Conservation (phyloP, 306 rosid genomes). For the Medicago arabica region DNA sequence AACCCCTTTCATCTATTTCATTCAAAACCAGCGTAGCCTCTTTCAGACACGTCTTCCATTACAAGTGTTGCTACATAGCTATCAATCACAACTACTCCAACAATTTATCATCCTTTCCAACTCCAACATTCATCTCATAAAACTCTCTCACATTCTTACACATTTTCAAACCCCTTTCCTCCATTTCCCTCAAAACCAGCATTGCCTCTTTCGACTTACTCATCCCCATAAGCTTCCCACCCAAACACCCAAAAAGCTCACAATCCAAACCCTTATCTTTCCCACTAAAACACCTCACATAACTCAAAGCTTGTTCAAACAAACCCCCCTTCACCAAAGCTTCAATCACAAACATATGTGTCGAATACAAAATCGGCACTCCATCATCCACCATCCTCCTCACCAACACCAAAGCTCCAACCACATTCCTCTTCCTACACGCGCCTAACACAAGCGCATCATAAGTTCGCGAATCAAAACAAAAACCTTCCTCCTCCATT, state of each 20-base stretch:
- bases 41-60: too few relatives aligned
- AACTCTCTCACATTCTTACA: constrained; percentile 40
- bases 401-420: constrained; percentile 60
- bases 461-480: constrained; percentile 50
- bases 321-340: constrained; percentile 41
- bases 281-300: constrained; percentile 52
- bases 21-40: constrained; percentile 55
- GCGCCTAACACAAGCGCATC: constrained; percentile 72
- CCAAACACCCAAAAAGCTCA: constrained; percentile 55
- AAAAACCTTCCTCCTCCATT: constrained; percentile 52
- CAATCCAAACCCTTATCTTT: constrained; percentile 53
- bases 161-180: constrained; percentile 47
- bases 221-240: constrained; percentile 43
- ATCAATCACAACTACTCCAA: not conserved
- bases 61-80: too few relatives aligned
- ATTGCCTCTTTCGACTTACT: constrained; percentile 47
- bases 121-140: constrained; percentile 37
- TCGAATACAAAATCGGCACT: constrained; percentile 49
- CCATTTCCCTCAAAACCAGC: constrained; percentile 61
- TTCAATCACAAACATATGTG: constrained; percentile 49
- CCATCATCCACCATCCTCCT: constrained; percentile 74
- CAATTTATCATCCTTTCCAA: constrained; percentile 14
- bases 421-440: constrained; percentile 59
- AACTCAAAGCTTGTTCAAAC: constrained; percentile 47
- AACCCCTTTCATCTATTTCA: constrained; percentile 56